These are phyloP conservation scores for Circinella umbellata DNA, from an alignment of 371 early-diverging fungal genomes.

Conservation along the genomic window DNA sequence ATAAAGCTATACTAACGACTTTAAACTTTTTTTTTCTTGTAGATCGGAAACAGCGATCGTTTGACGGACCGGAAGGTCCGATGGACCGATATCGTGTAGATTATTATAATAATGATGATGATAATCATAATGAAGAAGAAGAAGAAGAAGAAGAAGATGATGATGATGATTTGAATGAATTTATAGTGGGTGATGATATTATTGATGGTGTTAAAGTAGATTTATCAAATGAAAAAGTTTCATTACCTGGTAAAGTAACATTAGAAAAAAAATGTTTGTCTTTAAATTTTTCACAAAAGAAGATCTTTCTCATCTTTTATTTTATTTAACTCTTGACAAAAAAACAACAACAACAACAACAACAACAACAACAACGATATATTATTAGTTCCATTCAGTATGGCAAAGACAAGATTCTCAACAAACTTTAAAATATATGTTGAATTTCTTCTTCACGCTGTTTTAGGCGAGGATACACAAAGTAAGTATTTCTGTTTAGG, in stretches of 20 bases:
- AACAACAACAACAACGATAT: too few relatives aligned
- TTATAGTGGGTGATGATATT: constrained; percentile 27
- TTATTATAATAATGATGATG: not conserved
- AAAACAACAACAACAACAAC: not conserved
- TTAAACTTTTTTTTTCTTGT: not conserved
- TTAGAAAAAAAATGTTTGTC: too few relatives aligned
- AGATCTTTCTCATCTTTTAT: too few relatives aligned
- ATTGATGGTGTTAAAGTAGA: constrained; percentile 23
- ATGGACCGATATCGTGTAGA: constrained; percentile 21
- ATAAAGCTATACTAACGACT: not conserved
- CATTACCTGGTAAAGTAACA: not conserved
- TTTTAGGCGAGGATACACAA: constrained; percentile 9
- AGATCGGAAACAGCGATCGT: constrained; percentile 19
- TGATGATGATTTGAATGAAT: constrained; percentile 16
- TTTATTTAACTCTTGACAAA: not conserved
- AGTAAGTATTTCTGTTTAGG: not conserved
- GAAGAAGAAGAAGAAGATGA: constrained; percentile 12
- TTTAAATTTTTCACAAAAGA: not conserved
- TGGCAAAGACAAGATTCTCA: constrained; percentile 16
- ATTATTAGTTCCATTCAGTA: constrained; percentile 22
- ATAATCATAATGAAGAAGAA: not conserved
- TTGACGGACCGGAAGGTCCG: constrained; percentile 23
- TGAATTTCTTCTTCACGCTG: constrained; percentile 20
- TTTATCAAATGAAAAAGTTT: not conserved
- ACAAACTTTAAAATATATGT: constrained; percentile 25